Evolutionary conservation across 495 filamentous ascomycete species (phyloP).

Genomic region (Cercophora sp.): DNA sequence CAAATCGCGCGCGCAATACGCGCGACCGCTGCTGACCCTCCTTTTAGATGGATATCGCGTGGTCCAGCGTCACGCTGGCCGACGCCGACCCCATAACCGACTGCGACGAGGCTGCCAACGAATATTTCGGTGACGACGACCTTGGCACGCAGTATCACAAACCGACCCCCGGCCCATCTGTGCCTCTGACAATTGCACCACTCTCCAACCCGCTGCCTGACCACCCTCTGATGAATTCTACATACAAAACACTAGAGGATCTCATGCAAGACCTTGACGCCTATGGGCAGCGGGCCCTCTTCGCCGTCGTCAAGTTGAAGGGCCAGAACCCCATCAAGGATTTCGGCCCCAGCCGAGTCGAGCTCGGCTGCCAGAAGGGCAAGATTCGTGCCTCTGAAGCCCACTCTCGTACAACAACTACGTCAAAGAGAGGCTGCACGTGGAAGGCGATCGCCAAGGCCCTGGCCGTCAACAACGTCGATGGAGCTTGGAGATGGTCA

Average conservation of each 20-base stretch:
- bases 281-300: background rate
- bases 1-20: too few species aligned
- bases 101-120: too few species aligned
- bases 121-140: too few species aligned
- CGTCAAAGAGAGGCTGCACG: background rate
- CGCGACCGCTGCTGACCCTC: too few species aligned
- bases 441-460: background rate
- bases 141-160: too few species aligned
- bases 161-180: too few species aligned
- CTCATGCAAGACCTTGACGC: background rate
- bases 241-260: background rate
- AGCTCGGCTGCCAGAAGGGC: background rate
- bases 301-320: background rate
- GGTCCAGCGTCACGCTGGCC: too few species aligned
- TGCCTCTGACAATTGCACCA: too few species aligned
- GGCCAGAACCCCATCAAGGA: background rate
- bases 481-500: background rate
- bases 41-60: too few species aligned
- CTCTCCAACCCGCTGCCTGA: too few species aligned
- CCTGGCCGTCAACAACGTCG: background rate
- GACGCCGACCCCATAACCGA: too few species aligned
- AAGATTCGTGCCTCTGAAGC: background rate
- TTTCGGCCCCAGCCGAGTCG: background rate
- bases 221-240: too few species aligned
- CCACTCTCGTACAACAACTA: background rate